phyloP scores from a whole-genome alignment of 192 early-diverging fungal genomes.

The Coemansia sp. region DNA sequence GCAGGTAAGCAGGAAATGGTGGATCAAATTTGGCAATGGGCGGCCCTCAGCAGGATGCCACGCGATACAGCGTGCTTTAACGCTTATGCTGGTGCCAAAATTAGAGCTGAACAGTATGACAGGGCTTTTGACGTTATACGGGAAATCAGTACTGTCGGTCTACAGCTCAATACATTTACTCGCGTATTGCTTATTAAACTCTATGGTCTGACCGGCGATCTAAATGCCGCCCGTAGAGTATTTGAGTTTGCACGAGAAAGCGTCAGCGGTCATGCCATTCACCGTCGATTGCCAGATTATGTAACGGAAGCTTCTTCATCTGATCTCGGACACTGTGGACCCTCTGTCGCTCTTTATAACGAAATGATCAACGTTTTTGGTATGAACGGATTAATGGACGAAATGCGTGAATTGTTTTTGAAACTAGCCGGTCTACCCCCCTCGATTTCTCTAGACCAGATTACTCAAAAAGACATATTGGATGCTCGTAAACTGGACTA shows the following conservation, averaged over 20 bases:
- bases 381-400: constrained; percentile 43
- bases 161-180: constrained; percentile 27
- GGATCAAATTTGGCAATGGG: constrained; percentile 37
- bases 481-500: neutral
- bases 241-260: constrained; percentile 8
- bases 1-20: constrained; percentile 8
- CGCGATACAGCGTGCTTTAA: constrained; percentile 34
- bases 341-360: constrained; percentile 14
- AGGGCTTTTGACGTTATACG: constrained; percentile 20
- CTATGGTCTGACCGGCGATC: constrained; percentile 32
- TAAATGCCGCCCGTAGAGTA: constrained; percentile 18
- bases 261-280: neutral
- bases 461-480: neutral
- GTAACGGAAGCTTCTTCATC: neutral
- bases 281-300: neutral
- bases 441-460: neutral
- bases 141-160: constrained; percentile 18
- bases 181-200: constrained; percentile 16
- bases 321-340: constrained; percentile 7
- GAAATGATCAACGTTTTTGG: constrained; percentile 46
- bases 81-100: constrained; percentile 22
- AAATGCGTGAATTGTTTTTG: constrained; percentile 30
- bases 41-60: constrained; percentile 24
- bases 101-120: constrained; percentile 7
- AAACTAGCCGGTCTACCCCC: neutral